Evolutionary conservation across 805 yeast genomes (phyloP), one percentile per base, ranked within the genome.

Genomic region (Nematodospora valgi): DNA sequence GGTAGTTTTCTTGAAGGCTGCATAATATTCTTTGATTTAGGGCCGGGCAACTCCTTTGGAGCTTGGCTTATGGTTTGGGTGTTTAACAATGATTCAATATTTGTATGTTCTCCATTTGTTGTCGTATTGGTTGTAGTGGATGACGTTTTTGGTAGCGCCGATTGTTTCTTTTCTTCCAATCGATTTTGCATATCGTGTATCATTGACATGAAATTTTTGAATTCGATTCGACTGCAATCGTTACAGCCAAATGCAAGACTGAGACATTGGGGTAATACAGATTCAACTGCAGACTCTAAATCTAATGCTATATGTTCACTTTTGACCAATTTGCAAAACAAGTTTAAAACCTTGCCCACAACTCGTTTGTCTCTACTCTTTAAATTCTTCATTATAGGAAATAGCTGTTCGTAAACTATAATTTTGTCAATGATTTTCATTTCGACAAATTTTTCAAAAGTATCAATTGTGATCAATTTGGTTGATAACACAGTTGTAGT

Each of bases 401-500:
- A 59, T 24, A 93, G 65, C 36, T 82, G 86, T 32, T 91, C 97
- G 23, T 71, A 69, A 22, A 88, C 75, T 2, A 84, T 75, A 35
- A 76, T 72, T 45, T 77, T 78, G 47, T 89, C 96, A 35, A 88
- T 69, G 5, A 78, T 72, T 41, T 79, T 78, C 14, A 70, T 64
- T 14, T 67, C 72, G 12, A 85, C 72, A 48, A 88, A 59, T 30
- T 62, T 51, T 10, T 74, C 68, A 47, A 88, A 79, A 1, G 85
- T 70, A 13, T 69, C 62, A 15, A 87, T 67, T 2, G 93, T 76
- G 11, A 76, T 70, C 12, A 82, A 64, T 50, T 93, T 91, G 18
- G 93, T 83, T 4, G 84, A 78, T 22, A 89, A 65, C 19, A 93
- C 78, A 0, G 89, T 86, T 1, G 98, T 93, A 29, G 86, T 82